Percentiles rank a stretch among this genome's conserved stretches.
Conservation (phyloP, 495 filamentous ascomycete genomes). For the Aspergillus nanangensis region DNA sequence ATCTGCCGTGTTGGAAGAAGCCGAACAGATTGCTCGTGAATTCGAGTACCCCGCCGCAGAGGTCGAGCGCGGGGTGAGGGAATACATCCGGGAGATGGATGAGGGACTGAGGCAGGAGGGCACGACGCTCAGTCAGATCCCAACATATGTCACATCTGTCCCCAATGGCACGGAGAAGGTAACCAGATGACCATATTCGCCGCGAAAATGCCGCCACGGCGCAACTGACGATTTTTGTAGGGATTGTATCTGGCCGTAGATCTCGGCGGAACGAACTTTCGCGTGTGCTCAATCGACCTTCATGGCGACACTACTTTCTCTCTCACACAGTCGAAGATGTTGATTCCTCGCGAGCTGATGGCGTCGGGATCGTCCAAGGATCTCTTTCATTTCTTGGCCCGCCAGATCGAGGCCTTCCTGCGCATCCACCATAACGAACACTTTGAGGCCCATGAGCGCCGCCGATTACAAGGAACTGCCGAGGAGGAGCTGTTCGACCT, state of each 20-base stretch:
- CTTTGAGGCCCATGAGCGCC: constrained; percentile 65
- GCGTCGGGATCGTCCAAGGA: constrained; percentile 79
- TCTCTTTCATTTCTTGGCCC: constrained; percentile 88
- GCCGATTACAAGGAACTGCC: constrained; percentile 50
- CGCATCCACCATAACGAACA: constrained; percentile 84
- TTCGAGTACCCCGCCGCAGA: constrained; percentile 82
- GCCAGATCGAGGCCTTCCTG: constrained; percentile 85
- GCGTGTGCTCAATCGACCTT: constrained; percentile 89
- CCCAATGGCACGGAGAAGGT: constrained; percentile 96
- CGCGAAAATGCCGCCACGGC: constrained; percentile 2
- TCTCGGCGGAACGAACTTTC: constrained; percentile 95
- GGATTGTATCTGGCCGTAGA: constrained; percentile 95
- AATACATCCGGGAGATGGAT: constrained; percentile 82
- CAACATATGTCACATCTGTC: constrained; percentile 90
- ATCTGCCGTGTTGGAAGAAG: constrained; percentile 61
- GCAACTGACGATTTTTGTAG: constrained; percentile 35
- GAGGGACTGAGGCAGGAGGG: constrained; percentile 79
- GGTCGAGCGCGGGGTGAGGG: constrained; percentile 72
- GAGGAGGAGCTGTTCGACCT: constrained; percentile 79
- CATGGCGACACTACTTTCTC: constrained; percentile 91
- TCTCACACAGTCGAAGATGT: constrained; percentile 84
- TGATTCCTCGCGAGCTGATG: constrained; percentile 89
- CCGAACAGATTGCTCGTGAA: constrained; percentile 71
- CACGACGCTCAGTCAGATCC: constrained; percentile 87
- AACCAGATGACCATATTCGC: background rate